Base-by-base conservation (phyloP, 345 rosid species). In the Citrus hindsii region DNA sequence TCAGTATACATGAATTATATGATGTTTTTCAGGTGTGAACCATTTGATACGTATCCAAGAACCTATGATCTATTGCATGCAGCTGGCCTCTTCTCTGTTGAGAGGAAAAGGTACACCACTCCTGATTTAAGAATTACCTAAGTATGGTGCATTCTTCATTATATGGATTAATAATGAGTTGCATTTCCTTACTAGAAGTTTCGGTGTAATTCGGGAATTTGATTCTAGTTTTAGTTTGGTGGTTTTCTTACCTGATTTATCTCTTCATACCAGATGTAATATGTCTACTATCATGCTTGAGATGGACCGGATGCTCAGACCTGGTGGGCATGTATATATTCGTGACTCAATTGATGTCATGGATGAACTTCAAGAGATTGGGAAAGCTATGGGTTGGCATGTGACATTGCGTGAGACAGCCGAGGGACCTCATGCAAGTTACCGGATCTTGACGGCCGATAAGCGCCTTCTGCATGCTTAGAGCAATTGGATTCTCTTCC, bases 351-450 rank as follows among this genome's bases (percentile, higher is more conserved):
- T 94, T 19, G 85, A 87, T 19, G 92, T 92, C 75, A 89, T 92
- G 90, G 92, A 88, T 46, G 97, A 94, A 80, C 94, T 96, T 90
- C 89, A 82, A 71, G 95, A 82, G 77, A 89, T 88, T 16, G 95
- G 88, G 0, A 94, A 85, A 56, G 97, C 97, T 64, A 89, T 96
- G 97, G 91, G 93, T 27, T 96, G 99, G 99, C 89, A 69, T 10
- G 80, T 80, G 7, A 4, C 79, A 35, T 33, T 94, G 82, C 94
- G 88, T 2, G 92, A 94, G 69, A 96, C 99, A 42, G 82, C 95
- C 24, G 99, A 96, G 87, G 99, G 99, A 56, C 98, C 98, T 81
- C 94, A 92, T 84, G 95, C 99, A 65, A 94, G 98, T 85, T 92
- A 92, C 78, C 89, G 93, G 85, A 84, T 94, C 79, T 83, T 96